Percentiles rank a stretch among this genome's conserved stretches.
Conservation (phyloP, 1,139 yeast genomes). For the Yamadazyma taylorii region DNA sequence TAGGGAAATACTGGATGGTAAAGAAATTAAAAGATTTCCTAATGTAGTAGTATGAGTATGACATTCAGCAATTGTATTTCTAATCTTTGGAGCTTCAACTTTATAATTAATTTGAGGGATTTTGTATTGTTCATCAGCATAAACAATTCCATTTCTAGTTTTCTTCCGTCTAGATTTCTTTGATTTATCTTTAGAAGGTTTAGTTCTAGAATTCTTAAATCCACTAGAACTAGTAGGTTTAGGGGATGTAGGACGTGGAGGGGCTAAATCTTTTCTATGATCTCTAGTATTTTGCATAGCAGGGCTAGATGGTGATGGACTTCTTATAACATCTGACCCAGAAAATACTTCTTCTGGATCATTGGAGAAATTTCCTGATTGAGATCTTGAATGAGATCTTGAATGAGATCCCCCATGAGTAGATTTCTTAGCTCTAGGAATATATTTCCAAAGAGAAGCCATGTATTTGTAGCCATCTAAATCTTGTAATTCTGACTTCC, state of each 20-base stretch:
- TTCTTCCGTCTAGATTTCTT: constrained; percentile 21
- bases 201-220: too few relatives aligned
- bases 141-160: constrained; percentile 25
- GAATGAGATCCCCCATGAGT: constrained; percentile 14
- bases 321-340: constrained; percentile 12
- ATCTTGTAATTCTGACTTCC: constrained; percentile 59
- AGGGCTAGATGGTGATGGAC: constrained; percentile 21
- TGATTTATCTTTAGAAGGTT: constrained; percentile 6
- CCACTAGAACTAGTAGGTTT: constrained; percentile 21
- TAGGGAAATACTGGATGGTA: constrained; percentile 55
- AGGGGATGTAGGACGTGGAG: constrained; percentile 30
- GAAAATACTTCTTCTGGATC: constrained; percentile 14
- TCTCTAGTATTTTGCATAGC: constrained; percentile 9
- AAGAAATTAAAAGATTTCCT: constrained; percentile 59
- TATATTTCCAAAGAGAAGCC: constrained; percentile 44
- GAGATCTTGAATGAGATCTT: constrained; percentile 12
- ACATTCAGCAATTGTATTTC: constrained; percentile 70
- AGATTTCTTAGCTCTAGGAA: constrained; percentile 22
- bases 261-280: constrained; percentile 16
- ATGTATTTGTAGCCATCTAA: constrained; percentile 52
- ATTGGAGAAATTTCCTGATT: constrained; percentile 10
- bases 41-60: constrained; percentile 75
- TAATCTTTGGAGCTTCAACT: constrained; percentile 74
- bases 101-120: constrained; percentile 70
- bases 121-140: constrained; percentile 56